Evolutionary conservation across 1,139 yeast genomes (phyloP).

Genomic region (Pneumocystis sp.): DNA sequence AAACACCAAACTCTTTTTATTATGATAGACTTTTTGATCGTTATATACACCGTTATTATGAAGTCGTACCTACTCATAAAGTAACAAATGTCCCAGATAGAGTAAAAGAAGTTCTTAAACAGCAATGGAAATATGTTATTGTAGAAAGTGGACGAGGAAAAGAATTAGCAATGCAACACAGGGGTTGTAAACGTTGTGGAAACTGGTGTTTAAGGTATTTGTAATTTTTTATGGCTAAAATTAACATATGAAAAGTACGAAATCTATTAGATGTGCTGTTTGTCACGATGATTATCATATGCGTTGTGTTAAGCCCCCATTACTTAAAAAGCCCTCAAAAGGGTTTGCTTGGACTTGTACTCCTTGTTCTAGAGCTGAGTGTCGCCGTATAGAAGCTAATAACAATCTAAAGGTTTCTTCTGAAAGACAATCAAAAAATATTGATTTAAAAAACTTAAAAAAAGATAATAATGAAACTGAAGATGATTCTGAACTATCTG

Average conservation of each 20-base stretch:
- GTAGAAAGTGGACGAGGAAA: constrained; percentile 59
- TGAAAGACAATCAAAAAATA: neutral
- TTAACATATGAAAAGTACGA: constrained; percentile 27
- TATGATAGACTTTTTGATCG: constrained; percentile 78
- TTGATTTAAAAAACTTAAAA: neutral
- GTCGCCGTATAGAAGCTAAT: constrained; percentile 25
- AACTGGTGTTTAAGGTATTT: constrained; percentile 54
- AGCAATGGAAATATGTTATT: constrained; percentile 58
- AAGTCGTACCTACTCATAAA: constrained; percentile 47
- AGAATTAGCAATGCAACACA: constrained; percentile 48
- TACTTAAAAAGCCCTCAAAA: constrained; percentile 61
- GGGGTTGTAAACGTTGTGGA: constrained; percentile 59
- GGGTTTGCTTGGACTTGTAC: constrained; percentile 96
- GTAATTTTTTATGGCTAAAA: neutral
- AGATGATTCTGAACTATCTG: constrained; percentile 3
- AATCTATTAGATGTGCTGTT: constrained; percentile 70
- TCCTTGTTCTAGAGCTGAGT: constrained; percentile 41
- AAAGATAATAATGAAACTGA: constrained; percentile 21
- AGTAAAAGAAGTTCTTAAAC: constrained; percentile 47
- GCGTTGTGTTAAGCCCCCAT: constrained; percentile 76
- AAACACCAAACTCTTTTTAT: constrained; percentile 58
- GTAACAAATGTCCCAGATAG: constrained; percentile 44
- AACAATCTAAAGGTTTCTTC: constrained; percentile 13
- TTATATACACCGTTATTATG: constrained; percentile 72
- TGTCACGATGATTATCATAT: constrained; percentile 62